These are phyloP conservation scores for Kalmusia sp. DNA, from an alignment of 2,329 filamentous ascomycete genomes.

Conservation along the genomic window DNA sequence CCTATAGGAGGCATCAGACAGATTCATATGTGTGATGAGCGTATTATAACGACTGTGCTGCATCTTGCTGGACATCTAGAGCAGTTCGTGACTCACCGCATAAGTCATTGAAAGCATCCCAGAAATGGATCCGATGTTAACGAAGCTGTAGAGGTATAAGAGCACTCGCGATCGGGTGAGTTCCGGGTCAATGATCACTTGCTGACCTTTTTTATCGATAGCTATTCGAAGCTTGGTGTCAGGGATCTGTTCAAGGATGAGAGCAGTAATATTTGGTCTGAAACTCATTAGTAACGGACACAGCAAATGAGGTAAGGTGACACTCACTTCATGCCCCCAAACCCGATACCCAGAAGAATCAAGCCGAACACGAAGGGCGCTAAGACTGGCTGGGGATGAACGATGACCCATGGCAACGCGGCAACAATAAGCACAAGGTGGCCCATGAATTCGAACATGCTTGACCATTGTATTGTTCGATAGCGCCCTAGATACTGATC, in stretches of 20 bases:
- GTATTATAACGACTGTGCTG: background rate
- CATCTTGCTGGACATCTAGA: conserved; percentile 45
- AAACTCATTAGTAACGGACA: too few relatives aligned
- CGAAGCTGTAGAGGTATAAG: too few relatives aligned
- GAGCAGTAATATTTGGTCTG: conserved; percentile 68
- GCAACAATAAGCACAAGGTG: conserved; percentile 63
- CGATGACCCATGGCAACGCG: conserved; percentile 60
- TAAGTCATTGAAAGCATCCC: too few relatives aligned
- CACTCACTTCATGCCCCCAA: too few relatives aligned
- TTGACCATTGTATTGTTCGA: conserved; percentile 65
- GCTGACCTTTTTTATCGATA: conserved; percentile 52
- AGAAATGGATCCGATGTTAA: too few relatives aligned
- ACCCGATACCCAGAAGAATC: conserved; percentile 70
- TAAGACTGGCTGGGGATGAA: conserved; percentile 57
- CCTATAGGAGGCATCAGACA: too few relatives aligned
- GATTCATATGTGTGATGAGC: conserved; percentile 31
- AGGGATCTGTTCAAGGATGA: conserved; percentile 69
- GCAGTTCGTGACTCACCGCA: conserved; percentile 67
- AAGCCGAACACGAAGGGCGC: conserved; percentile 63
- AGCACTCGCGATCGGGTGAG: too few relatives aligned
- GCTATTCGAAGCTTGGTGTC: conserved; percentile 59
- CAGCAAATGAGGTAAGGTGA: too few relatives aligned
- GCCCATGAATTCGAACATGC: conserved; percentile 65
- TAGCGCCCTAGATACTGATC: conserved; percentile 68
- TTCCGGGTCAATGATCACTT: conserved; percentile 73